Evolutionary conservation across 2,329 filamentous ascomycete genomes (phyloP), one percentile per base, ranked within the genome.

Genomic region (Paradendryphiella salina): DNA sequence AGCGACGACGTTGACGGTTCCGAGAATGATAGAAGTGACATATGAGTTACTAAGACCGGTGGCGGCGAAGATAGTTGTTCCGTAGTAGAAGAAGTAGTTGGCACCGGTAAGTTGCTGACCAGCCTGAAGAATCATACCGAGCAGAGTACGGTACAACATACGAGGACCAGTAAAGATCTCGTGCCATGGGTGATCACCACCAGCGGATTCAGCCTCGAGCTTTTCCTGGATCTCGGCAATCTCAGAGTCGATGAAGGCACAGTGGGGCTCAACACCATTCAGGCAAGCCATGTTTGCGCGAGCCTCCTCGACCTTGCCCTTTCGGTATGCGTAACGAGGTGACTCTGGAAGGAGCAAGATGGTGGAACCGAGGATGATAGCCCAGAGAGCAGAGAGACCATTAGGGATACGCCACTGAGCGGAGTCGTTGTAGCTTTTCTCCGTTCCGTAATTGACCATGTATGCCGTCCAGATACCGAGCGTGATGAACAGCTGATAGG

Each of bases 401-500:
- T 84, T 81, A 46, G 86, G 82, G 28, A 88, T 82, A 52, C 85
- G 78, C 85, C 85, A 89, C 29, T 80, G 23, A 75, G 77, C 49
- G 78, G 79, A 77, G 40, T 80, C 79, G 57, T 68, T 73, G 6
- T 57, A 46, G 51, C 75, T 76, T 10, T 73, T 74, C 50, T 81
- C 74, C 10, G 85, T 88, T 13, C 84, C 84, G 63, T 76, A 87
- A 69, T 87, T 85, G 67, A 79, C 76, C 67, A 74, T 71, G 56
- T 74, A 75, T 0, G 74, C 78, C 14, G 78, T 71, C 60, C 76
- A 85, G 66, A 89, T 87, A 55, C 86, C 86, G 26, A 87, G 74
- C 0, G 85, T 88, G 65, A 88, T 85, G 66, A 87, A 81, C 5
- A 88, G 77, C 74, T 88, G 86, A 69, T 88, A 88, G 23, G 79